Conservation (phyloP, 176 grass and related monocot genomes). For the Eleusine indica region DNA sequence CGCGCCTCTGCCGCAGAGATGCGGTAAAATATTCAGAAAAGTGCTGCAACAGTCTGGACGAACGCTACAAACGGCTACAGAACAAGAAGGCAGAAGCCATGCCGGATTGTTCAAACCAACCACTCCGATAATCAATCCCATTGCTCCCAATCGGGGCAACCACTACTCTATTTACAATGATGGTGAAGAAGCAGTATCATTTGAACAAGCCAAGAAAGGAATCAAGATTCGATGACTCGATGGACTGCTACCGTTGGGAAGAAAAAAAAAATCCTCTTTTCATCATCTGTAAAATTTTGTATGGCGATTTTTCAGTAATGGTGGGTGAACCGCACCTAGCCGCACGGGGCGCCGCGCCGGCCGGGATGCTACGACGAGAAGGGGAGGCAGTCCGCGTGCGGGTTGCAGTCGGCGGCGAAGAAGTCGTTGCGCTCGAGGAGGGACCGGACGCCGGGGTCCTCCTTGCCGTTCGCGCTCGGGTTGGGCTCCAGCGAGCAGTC, state of each 20-base stretch:
- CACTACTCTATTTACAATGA: background rate
- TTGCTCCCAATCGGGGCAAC: background rate
- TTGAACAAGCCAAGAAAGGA: background rate
- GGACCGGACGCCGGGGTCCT: constrained; percentile 41
- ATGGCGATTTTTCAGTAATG: background rate
- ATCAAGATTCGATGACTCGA: background rate
- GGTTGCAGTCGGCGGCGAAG: constrained; percentile 61
- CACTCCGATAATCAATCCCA: background rate
- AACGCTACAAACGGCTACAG: constrained; percentile 11
- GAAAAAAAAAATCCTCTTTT: background rate
- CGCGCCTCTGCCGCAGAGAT: background rate
- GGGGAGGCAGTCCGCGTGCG: constrained; percentile 23
- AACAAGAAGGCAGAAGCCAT: constrained; percentile 8
- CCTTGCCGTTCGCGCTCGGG: constrained; percentile 60
- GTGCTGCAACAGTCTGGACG: background rate
- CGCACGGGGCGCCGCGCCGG: background rate
- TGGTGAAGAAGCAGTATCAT: background rate
- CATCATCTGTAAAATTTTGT: background rate
- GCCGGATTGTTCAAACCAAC: background rate
- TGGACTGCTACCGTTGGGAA: background rate
- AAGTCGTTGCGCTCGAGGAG: constrained; percentile 57
- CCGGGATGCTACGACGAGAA: background rate
- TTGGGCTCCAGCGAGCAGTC: constrained; percentile 55
- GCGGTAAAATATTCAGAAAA: background rate
- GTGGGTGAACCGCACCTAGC: constrained; percentile 23